Base-by-base conservation (phyloP, 2,329 filamentous ascomycete genomes). In the Triangularia setosa region DNA sequence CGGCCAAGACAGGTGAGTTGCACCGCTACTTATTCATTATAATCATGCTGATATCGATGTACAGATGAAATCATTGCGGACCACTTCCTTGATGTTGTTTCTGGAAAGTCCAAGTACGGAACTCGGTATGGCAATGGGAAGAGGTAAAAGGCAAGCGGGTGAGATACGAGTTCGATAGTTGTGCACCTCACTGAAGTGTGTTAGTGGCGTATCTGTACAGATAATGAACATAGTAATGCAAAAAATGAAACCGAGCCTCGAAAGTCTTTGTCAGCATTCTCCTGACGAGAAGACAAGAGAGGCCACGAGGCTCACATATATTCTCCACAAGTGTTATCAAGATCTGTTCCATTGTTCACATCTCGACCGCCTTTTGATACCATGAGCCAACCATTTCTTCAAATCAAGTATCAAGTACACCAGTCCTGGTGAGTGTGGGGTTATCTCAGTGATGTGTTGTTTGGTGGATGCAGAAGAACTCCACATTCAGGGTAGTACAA, bases 1-100 rank as follows among this genome's bases (percentile, higher is more conserved):
- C 86, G 28, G 82, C 87, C 75, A 84, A 85, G 75, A 83, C 87
- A 7, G 83, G 86, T 75, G 77, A 83, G 71, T 78, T 82, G 33
- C 1, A 16, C 14, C 25, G 48, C 8, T 2, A 16, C 24, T 62
- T 23, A 58, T 48, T 21, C 18, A 23, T 21, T 28, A 53, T 21
- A 68, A 25, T 9, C 25, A 58, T 9, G 52, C 48, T 40, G 1
- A 54, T 11, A 21, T 23, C 16, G 2, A 44, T 7, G 28, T 33
- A 16, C 56, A 79, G 74, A 76, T 44, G 72, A 78, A 63, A 73
- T 80, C 35, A 74, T 81, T 57, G 79, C 75, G 6, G 63, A 75
- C 18, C 72, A 79, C 61, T 82, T 83, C 62, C 70, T 80, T 27
- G 75, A 78, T 4, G 75, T 78, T 14, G 72, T 80, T 3, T 65